Base-by-base conservation (phyloP, 257 asterid species). In the Solanum virginianum region DNA sequence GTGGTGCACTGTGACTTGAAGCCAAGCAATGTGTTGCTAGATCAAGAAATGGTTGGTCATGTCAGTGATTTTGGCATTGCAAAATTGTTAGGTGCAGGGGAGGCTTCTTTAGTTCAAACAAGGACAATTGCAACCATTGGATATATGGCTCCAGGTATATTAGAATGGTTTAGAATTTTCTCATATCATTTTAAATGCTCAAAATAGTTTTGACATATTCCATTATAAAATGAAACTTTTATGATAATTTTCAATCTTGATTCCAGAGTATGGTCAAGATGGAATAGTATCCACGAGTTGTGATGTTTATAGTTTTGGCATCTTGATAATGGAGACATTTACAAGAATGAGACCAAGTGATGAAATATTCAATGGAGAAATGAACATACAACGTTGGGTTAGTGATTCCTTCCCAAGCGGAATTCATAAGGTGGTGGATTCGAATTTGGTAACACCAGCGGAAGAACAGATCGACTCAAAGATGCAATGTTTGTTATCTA, bases 361-460 rank as follows among this genome's bases (percentile, higher is more conserved):
- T 55, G 59, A 55, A 0, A 55, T 0, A 6, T 55, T 55, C 6
- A 2, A 9, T 0, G 20, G 4, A 0, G 60, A 55, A 0, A 1
- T 0, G 60, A 55, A n/a, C 60, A 55, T 16, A 16, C 60, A 55
- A 0, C 8, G n/a, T 16, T 16, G 60, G 60, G 60, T 55, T 16
- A 16, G n/a, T 55, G 10, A 55, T 55, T 55, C n/a, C 20, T 54
- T 54, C 0, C 59, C 59, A 0, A 0, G n/a, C 6, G 59, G 1
- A 15, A 54, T 54, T 54, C n/a, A 54, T 54, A 54, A 54, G 9
- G 59, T 15, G 20, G 59, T 54, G 59, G 59, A 54, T 54, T 53
- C 0, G 0, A 0, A 14, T 15, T 53, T 53, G 57, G 18, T 53
- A 5, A 8, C 2, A 18, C 18, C 3, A 53, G 20, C 8, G 0